Evolutionary conservation across 192 early-diverging fungal genomes (phyloP).

Genomic region (Chytriomyces hyalinus): DNA sequence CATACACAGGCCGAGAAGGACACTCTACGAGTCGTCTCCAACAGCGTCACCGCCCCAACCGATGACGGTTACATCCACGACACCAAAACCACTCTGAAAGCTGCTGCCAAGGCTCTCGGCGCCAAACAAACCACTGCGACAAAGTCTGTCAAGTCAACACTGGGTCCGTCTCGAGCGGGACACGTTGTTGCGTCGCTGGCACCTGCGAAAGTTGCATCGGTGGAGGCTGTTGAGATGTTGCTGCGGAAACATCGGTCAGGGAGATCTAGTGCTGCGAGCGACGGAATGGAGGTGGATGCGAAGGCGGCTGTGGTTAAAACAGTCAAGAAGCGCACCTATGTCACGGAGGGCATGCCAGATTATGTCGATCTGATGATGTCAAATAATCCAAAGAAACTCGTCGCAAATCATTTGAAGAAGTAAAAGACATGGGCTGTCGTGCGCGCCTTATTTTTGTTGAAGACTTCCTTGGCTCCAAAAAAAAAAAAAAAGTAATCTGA

Average conservation of each 20-base stretch:
- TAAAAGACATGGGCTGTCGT: not conserved
- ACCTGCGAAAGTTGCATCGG: not conserved
- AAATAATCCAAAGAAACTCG: constrained; percentile 27
- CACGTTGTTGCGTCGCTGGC: not conserved
- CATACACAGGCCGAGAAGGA: constrained; percentile 17
- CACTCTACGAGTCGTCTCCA: constrained; percentile 10
- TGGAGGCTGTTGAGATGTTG: not conserved
- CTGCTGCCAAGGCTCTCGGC: constrained; percentile 14
- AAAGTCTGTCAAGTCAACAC: constrained; percentile 13
- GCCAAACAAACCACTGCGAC: not conserved
- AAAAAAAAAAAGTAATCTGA: too few species aligned
- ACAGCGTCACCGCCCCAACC: not conserved
- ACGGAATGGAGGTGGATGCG: constrained; percentile 9
- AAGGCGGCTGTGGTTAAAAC: not conserved
- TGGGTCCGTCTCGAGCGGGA: constrained; percentile 11
- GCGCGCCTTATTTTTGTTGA: too few species aligned
- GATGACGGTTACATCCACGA: constrained; percentile 23
- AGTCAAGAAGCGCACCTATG: constrained; percentile 8
- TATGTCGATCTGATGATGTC: constrained; percentile 32
- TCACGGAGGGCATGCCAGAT: constrained; percentile 8
- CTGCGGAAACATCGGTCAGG: not conserved
- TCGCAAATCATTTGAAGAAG: constrained; percentile 6
- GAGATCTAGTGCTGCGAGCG: not conserved
- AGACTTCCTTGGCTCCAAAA: too few species aligned
- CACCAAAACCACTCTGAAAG: constrained; percentile 21